These are phyloP conservation scores for Monosporascus sp. DNA, from an alignment of 2,329 filamentous ascomycete species.

Conservation along the genomic window DNA sequence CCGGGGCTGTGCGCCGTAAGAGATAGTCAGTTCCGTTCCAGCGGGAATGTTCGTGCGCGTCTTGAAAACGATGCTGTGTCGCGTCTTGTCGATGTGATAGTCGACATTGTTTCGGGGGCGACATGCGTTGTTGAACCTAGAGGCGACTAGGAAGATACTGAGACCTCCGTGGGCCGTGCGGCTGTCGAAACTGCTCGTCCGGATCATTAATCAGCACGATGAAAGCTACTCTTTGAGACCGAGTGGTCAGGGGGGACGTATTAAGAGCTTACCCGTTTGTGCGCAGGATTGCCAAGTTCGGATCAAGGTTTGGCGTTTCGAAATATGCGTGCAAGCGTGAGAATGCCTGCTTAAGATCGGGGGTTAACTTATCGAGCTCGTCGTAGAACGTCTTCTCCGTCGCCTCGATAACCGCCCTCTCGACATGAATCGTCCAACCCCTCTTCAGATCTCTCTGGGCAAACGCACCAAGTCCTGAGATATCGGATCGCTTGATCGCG, in stretches of 20 bases:
- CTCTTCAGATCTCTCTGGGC: constrained; percentile 33
- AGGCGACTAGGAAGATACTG: constrained; percentile 45
- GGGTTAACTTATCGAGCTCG: constrained; percentile 31
- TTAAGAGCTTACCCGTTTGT: constrained; percentile 41
- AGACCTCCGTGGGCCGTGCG: constrained; percentile 10
- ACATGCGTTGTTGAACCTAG: constrained; percentile 58
- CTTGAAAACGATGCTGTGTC: constrained; percentile 36
- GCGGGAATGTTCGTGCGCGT: constrained; percentile 31
- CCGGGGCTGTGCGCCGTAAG: constrained; percentile 37
- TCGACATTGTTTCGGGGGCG: constrained; percentile 34
- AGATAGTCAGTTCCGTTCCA: constrained; percentile 48
- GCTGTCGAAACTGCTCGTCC: constrained; percentile 2
- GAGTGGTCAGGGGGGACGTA: too few species aligned
- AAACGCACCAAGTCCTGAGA: constrained; percentile 45
- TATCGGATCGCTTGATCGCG: constrained; percentile 32
- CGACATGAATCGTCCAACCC: constrained; percentile 39
- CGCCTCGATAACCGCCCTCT: constrained; percentile 38
- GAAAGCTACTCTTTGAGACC: too few species aligned
- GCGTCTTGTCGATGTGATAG: constrained; percentile 35
- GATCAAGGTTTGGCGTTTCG: constrained; percentile 20
- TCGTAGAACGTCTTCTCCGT: constrained; percentile 23
- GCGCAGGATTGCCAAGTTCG: constrained; percentile 34
- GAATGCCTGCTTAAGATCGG: constrained; percentile 27
- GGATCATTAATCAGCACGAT: neutral
- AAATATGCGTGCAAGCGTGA: constrained; percentile 34